Percentiles rank a stretch among this genome's conserved stretches.
phyloP scores from a whole-genome alignment of 1,284 basidiomycete genomes.

The Rhodotorula sp. region DNA sequence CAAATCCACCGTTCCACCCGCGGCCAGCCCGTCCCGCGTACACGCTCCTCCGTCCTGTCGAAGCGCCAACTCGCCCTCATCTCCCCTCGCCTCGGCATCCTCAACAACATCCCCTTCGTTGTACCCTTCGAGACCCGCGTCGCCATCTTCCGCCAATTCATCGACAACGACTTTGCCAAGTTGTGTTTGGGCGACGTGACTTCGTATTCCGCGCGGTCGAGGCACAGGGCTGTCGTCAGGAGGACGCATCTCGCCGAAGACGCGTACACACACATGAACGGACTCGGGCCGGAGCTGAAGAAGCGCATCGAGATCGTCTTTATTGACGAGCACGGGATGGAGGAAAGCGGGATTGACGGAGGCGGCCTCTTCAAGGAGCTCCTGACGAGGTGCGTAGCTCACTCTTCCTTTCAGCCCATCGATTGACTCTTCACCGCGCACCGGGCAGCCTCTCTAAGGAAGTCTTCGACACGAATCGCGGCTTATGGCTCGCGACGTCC shows the following conservation, averaged over 20 bases:
- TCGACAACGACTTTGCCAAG: constrained; percentile 59
- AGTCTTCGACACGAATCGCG: constrained; percentile 90
- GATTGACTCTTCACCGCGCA: neutral
- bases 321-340: constrained; percentile 81
- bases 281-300: constrained; percentile 70
- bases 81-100: constrained; percentile 80
- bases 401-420: neutral
- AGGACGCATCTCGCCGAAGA: constrained; percentile 64
- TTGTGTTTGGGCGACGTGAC: constrained; percentile 22
- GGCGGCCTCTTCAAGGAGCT: constrained; percentile 99
- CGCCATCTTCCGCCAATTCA: constrained; percentile 81
- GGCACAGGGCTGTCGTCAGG: constrained; percentile 56
- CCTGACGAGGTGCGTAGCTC: constrained; percentile 62
- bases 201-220: constrained; percentile 26
- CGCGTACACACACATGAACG: constrained; percentile 55
- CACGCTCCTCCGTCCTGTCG: constrained; percentile 48
- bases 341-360: constrained; percentile 90
- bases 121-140: constrained; percentile 91
- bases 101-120: constrained; percentile 95
- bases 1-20: neutral
- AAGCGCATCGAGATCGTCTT: constrained; percentile 80
- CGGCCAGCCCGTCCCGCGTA: neutral
- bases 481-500: constrained; percentile 85
- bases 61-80: constrained; percentile 71
- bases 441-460: constrained; percentile 71